A percentile compares a stretch with the other conserved stretches of the same genome.
Evolutionary conservation across 192 early-diverging fungal species (phyloP).

Genomic region (Dispira parvispora): DNA sequence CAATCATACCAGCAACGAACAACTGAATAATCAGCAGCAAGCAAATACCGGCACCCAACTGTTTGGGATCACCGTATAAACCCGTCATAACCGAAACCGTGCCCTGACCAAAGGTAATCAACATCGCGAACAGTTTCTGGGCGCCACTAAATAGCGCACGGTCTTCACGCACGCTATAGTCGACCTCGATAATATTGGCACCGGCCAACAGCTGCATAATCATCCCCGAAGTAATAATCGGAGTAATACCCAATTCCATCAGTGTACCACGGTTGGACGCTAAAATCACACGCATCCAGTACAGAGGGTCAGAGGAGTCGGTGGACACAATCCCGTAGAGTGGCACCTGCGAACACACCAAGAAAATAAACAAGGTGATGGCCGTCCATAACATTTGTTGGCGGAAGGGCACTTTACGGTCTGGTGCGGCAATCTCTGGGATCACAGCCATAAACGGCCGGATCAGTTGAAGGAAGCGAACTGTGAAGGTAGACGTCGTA

Average conservation of each 20-base stretch:
- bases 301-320: constrained; percentile 97
- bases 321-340: constrained; percentile 99
- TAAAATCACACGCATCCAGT: constrained; percentile 99
- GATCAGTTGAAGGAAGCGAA: constrained; percentile 91
- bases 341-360: constrained; percentile 98
- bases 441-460: constrained; percentile 94
- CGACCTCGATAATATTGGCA: constrained; percentile 96
- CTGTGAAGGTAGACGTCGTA: constrained; percentile 21
- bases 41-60: constrained; percentile 92
- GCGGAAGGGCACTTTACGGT: constrained; percentile 96
- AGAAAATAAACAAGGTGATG: constrained; percentile 97
- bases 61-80: constrained; percentile 90
- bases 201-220: constrained; percentile 99
- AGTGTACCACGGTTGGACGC: constrained; percentile 99
- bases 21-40: constrained; percentile 93
- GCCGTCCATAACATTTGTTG: constrained; percentile 99
- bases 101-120: constrained; percentile 97
- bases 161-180: constrained; percentile 97
- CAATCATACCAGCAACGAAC: constrained; percentile 91
- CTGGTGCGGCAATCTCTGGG: constrained; percentile 93
- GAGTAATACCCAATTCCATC: constrained; percentile 99
- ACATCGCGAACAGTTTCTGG: constrained; percentile 96
- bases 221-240: constrained; percentile 99
- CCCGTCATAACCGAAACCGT: constrained; percentile 97
- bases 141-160: constrained; percentile 97